A percentile compares a stretch with the other conserved stretches of the same genome.
These are phyloP conservation scores for Penicillium canariense DNA, from an alignment of 495 filamentous ascomycete species.

Conservation along the genomic window DNA sequence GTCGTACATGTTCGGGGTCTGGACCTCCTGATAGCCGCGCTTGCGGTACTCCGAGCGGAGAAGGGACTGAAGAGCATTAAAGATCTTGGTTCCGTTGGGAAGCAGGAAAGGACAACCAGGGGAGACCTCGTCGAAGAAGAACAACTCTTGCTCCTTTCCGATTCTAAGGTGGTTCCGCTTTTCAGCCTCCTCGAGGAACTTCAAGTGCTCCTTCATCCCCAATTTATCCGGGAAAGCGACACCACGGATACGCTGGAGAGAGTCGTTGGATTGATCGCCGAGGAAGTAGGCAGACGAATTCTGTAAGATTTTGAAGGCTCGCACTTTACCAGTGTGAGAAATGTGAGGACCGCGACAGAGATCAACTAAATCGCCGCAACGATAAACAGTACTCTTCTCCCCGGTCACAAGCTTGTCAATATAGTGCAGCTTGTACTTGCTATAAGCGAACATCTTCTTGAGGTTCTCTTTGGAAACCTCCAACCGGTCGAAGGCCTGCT, in stretches of 20 bases:
- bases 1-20: conserved; percentile 96
- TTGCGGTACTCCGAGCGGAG: conserved; percentile 87
- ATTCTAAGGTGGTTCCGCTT: conserved; percentile 92
- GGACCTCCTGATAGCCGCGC: conserved; percentile 91
- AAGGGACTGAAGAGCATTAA: conserved; percentile 80
- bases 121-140: conserved; percentile 90
- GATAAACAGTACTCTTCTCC: conserved; percentile 89
- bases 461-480: conserved; percentile 85
- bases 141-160: conserved; percentile 91
- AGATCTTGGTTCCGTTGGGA: conserved; percentile 88
- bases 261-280: conserved; percentile 88
- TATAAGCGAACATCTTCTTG: conserved; percentile 93
- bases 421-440: conserved; percentile 94
- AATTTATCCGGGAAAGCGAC: conserved; percentile 98
- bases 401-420: conserved; percentile 93
- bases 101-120: conserved; percentile 92
- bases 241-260: conserved; percentile 91
- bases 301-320: conserved; percentile 91
- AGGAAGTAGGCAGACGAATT: conserved; percentile 97
- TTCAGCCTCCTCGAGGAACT: conserved; percentile 91
- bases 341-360: conserved; percentile 82
- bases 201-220: conserved; percentile 81
- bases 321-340: conserved; percentile 86
- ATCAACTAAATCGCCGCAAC: conserved; percentile 78
- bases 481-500: conserved; percentile 90